Conservation (phyloP, 1,139 yeast genomes). For the Blastobotrys capitulatus region DNA sequence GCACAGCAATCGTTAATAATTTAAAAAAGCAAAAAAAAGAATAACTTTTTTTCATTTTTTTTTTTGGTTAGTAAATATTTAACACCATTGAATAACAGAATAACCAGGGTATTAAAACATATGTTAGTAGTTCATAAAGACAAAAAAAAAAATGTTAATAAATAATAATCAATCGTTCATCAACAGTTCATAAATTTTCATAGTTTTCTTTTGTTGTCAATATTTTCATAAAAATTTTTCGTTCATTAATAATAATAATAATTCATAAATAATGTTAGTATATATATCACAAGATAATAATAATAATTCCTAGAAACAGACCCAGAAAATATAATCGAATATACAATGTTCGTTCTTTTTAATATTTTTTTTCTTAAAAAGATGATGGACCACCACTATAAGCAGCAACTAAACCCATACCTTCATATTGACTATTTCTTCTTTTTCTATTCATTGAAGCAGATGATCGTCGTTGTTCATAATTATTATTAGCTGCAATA, state of each 20-base stretch:
- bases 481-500: conserved; percentile 13
- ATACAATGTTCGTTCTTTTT: no score
- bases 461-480: background rate
- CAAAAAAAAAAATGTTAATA: background rate
- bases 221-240: no score
- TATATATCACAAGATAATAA: no score
- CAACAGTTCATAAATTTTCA: no score
- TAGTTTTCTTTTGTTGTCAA: no score
- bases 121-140: background rate
- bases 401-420: conserved; percentile 34
- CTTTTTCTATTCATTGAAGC: conserved; percentile 8
- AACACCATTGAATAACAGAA: background rate
- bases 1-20: no score
- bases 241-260: no score
- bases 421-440: conserved; percentile 23
- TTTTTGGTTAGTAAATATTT: background rate
- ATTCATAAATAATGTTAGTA: no score
- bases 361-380: no score
- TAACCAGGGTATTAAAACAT: background rate
- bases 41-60: background rate
- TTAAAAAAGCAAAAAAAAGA: background rate
- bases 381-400: conserved; percentile 33
- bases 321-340: no score
- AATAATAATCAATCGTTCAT: no score
- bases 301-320: no score